Conservation (phyloP, 257 asterid species). For the Scutellaria galericulata region DNA sequence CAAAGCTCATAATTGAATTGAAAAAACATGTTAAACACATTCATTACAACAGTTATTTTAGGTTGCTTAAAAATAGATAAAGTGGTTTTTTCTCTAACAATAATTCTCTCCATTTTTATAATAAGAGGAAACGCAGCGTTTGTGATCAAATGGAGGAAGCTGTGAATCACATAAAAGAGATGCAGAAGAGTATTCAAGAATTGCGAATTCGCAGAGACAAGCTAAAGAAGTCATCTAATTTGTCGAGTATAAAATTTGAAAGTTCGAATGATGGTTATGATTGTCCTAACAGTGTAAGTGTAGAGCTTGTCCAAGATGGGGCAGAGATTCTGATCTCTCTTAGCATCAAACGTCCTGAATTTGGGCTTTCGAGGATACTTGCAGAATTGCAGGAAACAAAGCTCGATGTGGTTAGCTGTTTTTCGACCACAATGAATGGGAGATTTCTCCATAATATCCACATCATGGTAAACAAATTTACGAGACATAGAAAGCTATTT, state of each 20-base stretch:
- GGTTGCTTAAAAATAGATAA: not conserved
- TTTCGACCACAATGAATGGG: slow-evolving; percentile 46
- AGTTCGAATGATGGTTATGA: slow-evolving; percentile 9
- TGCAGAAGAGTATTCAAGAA: slow-evolving; percentile 41
- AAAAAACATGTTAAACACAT: too few relatives aligned
- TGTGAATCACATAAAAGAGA: slow-evolving; percentile 46
- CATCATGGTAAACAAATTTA: slow-evolving; percentile 46
- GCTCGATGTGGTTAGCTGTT: slow-evolving; percentile 47
- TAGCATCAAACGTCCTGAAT: slow-evolving; percentile 7
- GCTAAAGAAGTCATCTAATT: slow-evolving; percentile 12
- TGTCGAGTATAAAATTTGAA: not conserved
- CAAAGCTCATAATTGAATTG: too few relatives aligned
- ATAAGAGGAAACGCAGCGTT: slow-evolving; percentile 57
- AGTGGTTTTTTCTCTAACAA: not conserved
- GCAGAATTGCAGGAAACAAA: slow-evolving; percentile 40
- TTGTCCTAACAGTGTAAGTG: slow-evolving; percentile 30
- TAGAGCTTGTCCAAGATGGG: slow-evolving; percentile 40
- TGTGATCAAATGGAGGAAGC: slow-evolving; percentile 67
- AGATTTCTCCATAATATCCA: slow-evolving; percentile 48
- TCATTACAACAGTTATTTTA: too few relatives aligned
- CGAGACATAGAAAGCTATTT: too few relatives aligned
- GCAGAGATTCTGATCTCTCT: slow-evolving; percentile 51
- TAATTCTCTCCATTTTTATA: not conserved
- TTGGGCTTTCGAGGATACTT: slow-evolving; percentile 50
- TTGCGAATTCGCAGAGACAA: slow-evolving; percentile 41